Conservation (phyloP, 352 stramenopile genomes). For the Pythium brachiatum region DNA sequence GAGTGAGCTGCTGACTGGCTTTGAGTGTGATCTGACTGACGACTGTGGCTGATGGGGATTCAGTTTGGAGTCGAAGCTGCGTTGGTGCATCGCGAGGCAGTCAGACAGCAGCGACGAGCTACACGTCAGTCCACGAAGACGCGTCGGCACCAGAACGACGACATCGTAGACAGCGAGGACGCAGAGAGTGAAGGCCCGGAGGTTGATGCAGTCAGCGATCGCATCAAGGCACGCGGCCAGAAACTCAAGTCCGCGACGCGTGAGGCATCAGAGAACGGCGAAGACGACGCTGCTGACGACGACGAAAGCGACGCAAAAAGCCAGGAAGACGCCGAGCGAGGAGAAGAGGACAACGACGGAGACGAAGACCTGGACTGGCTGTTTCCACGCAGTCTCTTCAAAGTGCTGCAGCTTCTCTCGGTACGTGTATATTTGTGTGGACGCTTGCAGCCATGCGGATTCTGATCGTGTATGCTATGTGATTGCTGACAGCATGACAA, state of each 20-base stretch:
- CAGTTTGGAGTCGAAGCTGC: neutral
- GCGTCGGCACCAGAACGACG: neutral
- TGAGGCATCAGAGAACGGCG: neutral
- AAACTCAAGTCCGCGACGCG: neutral
- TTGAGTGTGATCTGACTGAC: neutral
- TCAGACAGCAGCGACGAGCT: neutral
- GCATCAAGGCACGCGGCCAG: neutral
- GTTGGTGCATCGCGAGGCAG: neutral
- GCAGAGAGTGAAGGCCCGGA: neutral
- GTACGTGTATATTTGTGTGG: too few relatives aligned
- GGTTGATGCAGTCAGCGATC: neutral
- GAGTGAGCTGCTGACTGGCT: too few relatives aligned
- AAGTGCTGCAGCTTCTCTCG: conserved; percentile 25
- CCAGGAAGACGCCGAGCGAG: neutral
- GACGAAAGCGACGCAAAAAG: conserved; percentile 15
- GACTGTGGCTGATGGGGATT: neutral
- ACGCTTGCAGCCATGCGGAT: too few relatives aligned
- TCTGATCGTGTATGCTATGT: too few relatives aligned
- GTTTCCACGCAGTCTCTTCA: conserved; percentile 17
- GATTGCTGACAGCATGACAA: conserved; percentile 36
- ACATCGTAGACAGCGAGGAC: neutral
- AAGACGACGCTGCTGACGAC: conserved; percentile 1
- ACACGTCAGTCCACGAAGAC: neutral
- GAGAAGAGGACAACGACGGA: conserved; percentile 15
- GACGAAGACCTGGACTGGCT: conserved; percentile 2